Conservation (phyloP, 805 yeast species). For the Candida mattraensis region DNA sequence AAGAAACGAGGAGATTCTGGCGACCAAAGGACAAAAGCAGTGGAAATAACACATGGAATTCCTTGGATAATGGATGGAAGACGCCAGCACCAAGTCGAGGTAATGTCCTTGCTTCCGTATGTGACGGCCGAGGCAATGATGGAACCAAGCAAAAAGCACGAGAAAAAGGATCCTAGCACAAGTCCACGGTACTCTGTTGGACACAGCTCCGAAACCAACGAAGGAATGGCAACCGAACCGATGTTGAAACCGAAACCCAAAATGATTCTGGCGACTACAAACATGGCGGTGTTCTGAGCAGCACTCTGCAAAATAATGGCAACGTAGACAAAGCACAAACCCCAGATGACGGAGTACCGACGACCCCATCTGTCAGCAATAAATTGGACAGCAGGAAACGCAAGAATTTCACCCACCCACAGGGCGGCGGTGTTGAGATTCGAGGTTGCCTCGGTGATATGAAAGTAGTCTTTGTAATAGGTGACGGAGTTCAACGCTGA, state of each 20-base stretch:
- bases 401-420: conserved; percentile 27
- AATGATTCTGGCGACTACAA: conserved; percentile 42
- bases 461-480: conserved; percentile 11
- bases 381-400: conserved; percentile 23
- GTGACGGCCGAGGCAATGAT: conserved; percentile 45
- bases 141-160: conserved; percentile 43
- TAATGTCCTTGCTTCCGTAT: conserved; percentile 38
- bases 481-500: conserved; percentile 12
- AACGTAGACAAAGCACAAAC: conserved; percentile 9
- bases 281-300: conserved; percentile 25
- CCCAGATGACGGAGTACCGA: conserved; percentile 12
- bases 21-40: conserved; percentile 19
- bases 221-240: conserved; percentile 42
- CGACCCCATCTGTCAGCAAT: conserved; percentile 15
- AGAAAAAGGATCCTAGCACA: conserved; percentile 42
- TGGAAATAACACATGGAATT: conserved; percentile 4
- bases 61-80: conserved; percentile 49
- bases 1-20: conserved; percentile 44
- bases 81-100: conserved; percentile 49
- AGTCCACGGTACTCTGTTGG: conserved; percentile 42
- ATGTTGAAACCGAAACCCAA: conserved; percentile 45
- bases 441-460: conserved; percentile 5
- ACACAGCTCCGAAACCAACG: conserved; percentile 47
- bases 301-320: conserved; percentile 19
- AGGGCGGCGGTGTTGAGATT: conserved; percentile 16